These are phyloP conservation scores for Pseudogymnoascus sp. DNA, from an alignment of 2,329 filamentous ascomycete genomes.

Conservation along the genomic window DNA sequence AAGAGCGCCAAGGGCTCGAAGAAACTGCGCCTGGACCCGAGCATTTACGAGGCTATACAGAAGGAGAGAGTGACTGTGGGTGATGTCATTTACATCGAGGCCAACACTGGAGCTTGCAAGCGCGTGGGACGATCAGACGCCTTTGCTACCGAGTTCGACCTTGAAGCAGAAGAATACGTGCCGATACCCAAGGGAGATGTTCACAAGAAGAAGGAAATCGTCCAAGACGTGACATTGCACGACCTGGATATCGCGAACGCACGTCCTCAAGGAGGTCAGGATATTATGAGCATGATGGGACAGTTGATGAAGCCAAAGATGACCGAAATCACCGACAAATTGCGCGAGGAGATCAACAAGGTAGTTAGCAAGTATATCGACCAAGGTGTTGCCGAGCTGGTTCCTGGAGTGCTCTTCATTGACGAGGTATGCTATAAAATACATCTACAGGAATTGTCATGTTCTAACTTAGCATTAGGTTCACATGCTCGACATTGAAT, in stretches of 20 bases:
- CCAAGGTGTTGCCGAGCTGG: slow-evolving; percentile 92
- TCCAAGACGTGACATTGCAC: slow-evolving; percentile 95
- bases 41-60: slow-evolving; percentile 98
- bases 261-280: slow-evolving; percentile 90
- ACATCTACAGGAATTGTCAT: not conserved
- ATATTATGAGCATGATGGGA: slow-evolving; percentile 99
- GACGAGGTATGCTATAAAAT: slow-evolving; percentile 64
- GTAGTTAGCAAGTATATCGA: slow-evolving; percentile 99
- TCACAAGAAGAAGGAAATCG: slow-evolving; percentile 99
- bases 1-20: slow-evolving; percentile 97
- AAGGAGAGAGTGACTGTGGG: slow-evolving; percentile 95
- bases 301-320: slow-evolving; percentile 99
- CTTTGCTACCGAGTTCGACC: slow-evolving; percentile 95
- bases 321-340: slow-evolving; percentile 98
- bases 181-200: slow-evolving; percentile 98
- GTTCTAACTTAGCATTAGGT: slow-evolving; percentile 48
- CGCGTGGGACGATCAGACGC: slow-evolving; percentile 92
- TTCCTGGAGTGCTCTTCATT: slow-evolving; percentile 97
- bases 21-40: slow-evolving; percentile 92
- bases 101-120: slow-evolving; percentile 97
- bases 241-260: slow-evolving; percentile 95
- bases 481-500: slow-evolving; percentile 99
- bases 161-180: slow-evolving; percentile 98
- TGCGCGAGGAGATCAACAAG: slow-evolving; percentile 95
- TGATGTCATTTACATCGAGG: slow-evolving; percentile 98